A percentile compares a stretch with the other conserved stretches of the same genome.
Conservation (phyloP, 306 rosid species). For the Luffa aegyptiaca region DNA sequence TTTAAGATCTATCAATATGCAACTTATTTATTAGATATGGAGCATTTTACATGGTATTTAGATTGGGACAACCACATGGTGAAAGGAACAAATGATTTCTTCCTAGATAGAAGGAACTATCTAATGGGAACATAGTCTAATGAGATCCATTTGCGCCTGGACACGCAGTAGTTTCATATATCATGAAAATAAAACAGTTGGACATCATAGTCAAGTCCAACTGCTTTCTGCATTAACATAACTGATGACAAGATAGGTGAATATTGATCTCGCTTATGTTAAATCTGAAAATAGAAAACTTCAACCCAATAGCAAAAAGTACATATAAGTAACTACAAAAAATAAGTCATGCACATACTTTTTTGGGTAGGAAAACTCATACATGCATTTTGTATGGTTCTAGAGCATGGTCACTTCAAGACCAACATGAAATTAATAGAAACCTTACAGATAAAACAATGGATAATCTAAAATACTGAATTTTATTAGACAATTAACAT, state of each 20-base stretch:
- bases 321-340: neutral
- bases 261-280: neutral
- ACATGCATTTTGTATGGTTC: neutral
- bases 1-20: neutral
- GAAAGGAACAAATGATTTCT: neutral
- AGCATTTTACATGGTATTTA: neutral
- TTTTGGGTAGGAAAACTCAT: neutral
- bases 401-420: neutral
- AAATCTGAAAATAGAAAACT: neutral
- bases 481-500: neutral
- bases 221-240: neutral
- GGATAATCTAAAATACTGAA: neutral
- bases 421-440: slow-evolving; percentile 1
- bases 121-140: neutral
- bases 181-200: neutral
- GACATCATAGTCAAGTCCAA: neutral
- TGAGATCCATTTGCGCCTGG: neutral
- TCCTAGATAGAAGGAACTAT: neutral
- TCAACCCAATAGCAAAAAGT: neutral
- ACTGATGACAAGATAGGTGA: neutral
- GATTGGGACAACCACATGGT: neutral
- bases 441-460: neutral
- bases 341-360: neutral
- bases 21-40: neutral
- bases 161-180: neutral